phyloP scores from a whole-genome alignment of 306 rosid species.

The Gastrolobium villosum region DNA sequence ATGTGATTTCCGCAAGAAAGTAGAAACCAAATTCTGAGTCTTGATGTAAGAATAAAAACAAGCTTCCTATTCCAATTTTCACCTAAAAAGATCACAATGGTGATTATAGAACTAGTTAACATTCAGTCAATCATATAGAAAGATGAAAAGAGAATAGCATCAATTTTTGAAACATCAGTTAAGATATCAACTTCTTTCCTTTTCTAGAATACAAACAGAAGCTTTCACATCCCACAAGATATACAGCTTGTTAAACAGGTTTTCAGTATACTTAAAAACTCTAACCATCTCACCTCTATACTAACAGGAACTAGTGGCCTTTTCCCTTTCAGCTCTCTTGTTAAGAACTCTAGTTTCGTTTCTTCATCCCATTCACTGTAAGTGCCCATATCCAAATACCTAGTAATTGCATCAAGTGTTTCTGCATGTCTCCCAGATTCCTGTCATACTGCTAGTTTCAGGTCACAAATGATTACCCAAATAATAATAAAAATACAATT shows the following conservation, averaged over 20 bases:
- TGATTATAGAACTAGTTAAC: slow-evolving; percentile 4
- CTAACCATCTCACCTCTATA: slow-evolving; percentile 66
- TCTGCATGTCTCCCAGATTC: slow-evolving; percentile 97
- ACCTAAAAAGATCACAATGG: neutral
- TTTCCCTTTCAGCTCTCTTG: slow-evolving; percentile 91
- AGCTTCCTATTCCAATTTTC: slow-evolving; percentile 26
- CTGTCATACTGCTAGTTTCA: slow-evolving; percentile 57
- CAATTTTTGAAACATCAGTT: neutral
- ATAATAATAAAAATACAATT: slow-evolving; percentile 30
- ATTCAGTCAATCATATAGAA: neutral
- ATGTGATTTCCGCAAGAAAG: slow-evolving; percentile 5
- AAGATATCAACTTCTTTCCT: slow-evolving; percentile 6
- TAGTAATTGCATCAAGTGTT: slow-evolving; percentile 83
- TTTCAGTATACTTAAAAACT: slow-evolving; percentile 16
- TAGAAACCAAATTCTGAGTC: slow-evolving; percentile 11
- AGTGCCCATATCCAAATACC: slow-evolving; percentile 82
- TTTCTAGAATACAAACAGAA: slow-evolving; percentile 1
- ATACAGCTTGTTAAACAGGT: slow-evolving; percentile 1
- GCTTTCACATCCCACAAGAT: slow-evolving; percentile 30
- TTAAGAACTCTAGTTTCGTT: slow-evolving; percentile 82
- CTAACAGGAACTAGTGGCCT: slow-evolving; percentile 87
- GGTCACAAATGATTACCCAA: slow-evolving; percentile 28
- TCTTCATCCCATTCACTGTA: slow-evolving; percentile 98
- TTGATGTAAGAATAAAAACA: neutral
- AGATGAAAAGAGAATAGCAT: slow-evolving; percentile 13